Percentiles rank a stretch among this genome's conserved stretches.
phyloP scores from a whole-genome alignment of 257 asterid genomes.

The Nemophila menziesii region DNA sequence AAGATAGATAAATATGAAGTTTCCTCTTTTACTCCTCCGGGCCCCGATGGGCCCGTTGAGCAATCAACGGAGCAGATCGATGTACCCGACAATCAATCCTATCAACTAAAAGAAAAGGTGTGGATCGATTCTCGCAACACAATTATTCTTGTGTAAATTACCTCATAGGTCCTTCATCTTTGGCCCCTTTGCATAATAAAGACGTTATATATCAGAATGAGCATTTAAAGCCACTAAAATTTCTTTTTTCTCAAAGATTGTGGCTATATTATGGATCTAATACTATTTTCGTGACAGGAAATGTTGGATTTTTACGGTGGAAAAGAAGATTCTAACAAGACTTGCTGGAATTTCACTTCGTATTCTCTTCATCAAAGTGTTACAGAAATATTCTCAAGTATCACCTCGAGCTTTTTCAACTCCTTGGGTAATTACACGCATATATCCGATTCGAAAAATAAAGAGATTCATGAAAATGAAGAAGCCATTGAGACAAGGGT shows the following conservation, averaged over 20 bases:
- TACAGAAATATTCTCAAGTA: slow-evolving; percentile 32
- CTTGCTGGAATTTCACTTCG: slow-evolving; percentile 21
- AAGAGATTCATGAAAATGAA: slow-evolving; percentile 18
- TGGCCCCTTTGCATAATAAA: too few species aligned
- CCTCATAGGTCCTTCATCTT: too few species aligned
- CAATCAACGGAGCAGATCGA: slow-evolving; percentile 30
- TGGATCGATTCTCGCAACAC: slow-evolving; percentile 6
- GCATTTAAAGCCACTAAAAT: too few species aligned
- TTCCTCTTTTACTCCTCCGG: slow-evolving; percentile 18
- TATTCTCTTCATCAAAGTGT: slow-evolving; percentile 53
- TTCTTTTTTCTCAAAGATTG: too few species aligned
- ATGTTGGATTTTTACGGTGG: slow-evolving; percentile 16
- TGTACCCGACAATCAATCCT: slow-evolving; percentile 22
- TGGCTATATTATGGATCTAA: slow-evolving; percentile 8
- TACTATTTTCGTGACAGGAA: slow-evolving; percentile 32
- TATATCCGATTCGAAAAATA: slow-evolving; percentile 25
- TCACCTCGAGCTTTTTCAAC: slow-evolving; percentile 50
- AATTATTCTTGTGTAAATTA: not conserved
- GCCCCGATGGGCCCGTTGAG: slow-evolving; percentile 27
- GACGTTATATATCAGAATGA: too few species aligned
- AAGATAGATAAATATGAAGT: slow-evolving; percentile 54
- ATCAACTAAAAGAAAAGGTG: slow-evolving; percentile 36
- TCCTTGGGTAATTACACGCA: slow-evolving; percentile 30
- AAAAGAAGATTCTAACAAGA: slow-evolving; percentile 14
- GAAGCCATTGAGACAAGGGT: slow-evolving; percentile 30